Base-by-base conservation (phyloP, 768 basidiomycete genomes). In the Xerocomus potaroensis region DNA sequence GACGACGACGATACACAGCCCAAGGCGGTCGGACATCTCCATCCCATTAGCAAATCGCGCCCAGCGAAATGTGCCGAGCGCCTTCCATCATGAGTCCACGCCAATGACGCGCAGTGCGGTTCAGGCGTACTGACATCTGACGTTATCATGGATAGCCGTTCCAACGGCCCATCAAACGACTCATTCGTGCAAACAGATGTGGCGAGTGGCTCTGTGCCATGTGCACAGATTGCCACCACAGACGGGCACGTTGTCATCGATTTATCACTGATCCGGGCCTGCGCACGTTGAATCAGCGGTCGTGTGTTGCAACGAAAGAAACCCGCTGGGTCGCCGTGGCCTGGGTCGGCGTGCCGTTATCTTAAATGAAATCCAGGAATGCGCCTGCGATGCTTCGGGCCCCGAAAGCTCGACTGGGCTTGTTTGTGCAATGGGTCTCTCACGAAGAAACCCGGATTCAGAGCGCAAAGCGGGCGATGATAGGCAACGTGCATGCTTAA, bases 331-430 rank as follows among this genome's bases (percentile, higher is more conserved):
- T 41, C 15, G 1, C 16, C n/a, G n/a, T n/a, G 9, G 8, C 11
- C 27, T 26, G 21, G 31, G 9, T 33, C 10, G 26, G 18, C 18
- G 27, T 31, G 35, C n/a, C 45, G 15, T 43, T 29, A 30, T 32
- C 15, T 16, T 18, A 45, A 23, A 32, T 57, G 27, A 27, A 32
- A 45, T 39, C 42, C 22, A 21, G 21, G 22, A 16, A 41, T 41
- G 24, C 7, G 23, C n/a, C n/a, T n/a, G 9, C 8, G 24, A 39
- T 39, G 26, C n/a, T n/a, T n/a, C 16, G 38, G 24, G 21, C 5
- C 19, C 21, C 22, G 16, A 23, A 38, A 6, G n/a, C n/a, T n/a
- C n/a, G n/a, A n/a, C n/a, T n/a, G n/a, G n/a, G n/a, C n/a, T n/a
- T n/a, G n/a, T n/a, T n/a, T n/a, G n/a, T n/a, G n/a, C n/a, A n/a